Percentiles rank a stretch among this genome's conserved stretches.
These are phyloP conservation scores for Daldinia caldariorum DNA, from an alignment of 495 filamentous ascomycete genomes.

Conservation along the genomic window DNA sequence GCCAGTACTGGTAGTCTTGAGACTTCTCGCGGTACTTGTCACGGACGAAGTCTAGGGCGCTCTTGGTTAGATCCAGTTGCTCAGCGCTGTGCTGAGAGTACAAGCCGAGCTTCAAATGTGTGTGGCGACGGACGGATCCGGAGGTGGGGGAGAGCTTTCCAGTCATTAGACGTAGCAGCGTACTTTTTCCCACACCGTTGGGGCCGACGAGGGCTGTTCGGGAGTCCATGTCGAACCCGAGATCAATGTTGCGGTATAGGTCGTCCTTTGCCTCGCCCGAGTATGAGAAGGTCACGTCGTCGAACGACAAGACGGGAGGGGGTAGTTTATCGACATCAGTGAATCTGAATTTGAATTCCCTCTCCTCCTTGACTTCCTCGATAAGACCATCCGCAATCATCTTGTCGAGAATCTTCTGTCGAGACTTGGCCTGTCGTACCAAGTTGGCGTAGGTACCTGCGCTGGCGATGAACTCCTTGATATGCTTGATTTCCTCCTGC, in stretches of 20 bases:
- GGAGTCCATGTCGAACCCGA: constrained; percentile 99
- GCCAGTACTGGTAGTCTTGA: constrained; percentile 99
- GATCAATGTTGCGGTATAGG: constrained; percentile 93
- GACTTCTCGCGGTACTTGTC: constrained; percentile 90
- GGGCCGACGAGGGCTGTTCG: constrained; percentile 96
- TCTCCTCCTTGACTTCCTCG: constrained; percentile 83
- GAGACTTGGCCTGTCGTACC: constrained; percentile 97
- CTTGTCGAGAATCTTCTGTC: constrained; percentile 99
- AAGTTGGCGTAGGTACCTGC: constrained; percentile 99
- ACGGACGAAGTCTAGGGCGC: constrained; percentile 94
- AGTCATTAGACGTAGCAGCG: constrained; percentile 95
- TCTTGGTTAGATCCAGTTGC: constrained; percentile 98
- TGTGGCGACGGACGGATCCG: constrained; percentile 88
- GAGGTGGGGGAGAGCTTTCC: constrained; percentile 88
- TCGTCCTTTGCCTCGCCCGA: constrained; percentile 88
- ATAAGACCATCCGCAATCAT: constrained; percentile 99
- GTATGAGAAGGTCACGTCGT: constrained; percentile 98
- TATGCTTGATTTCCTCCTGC: constrained; percentile 98
- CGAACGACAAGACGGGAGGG: constrained; percentile 94
- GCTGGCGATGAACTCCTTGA: constrained; percentile 99
- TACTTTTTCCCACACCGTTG: constrained; percentile 99
- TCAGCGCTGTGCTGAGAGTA: constrained; percentile 99
- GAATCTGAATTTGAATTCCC: constrained; percentile 98
- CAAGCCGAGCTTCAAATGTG: constrained; percentile 96
- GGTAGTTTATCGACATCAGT: constrained; percentile 98